Evolutionary conservation across 2,329 filamentous ascomycete genomes (phyloP).

Genomic region (Xylariaceae sp.): DNA sequence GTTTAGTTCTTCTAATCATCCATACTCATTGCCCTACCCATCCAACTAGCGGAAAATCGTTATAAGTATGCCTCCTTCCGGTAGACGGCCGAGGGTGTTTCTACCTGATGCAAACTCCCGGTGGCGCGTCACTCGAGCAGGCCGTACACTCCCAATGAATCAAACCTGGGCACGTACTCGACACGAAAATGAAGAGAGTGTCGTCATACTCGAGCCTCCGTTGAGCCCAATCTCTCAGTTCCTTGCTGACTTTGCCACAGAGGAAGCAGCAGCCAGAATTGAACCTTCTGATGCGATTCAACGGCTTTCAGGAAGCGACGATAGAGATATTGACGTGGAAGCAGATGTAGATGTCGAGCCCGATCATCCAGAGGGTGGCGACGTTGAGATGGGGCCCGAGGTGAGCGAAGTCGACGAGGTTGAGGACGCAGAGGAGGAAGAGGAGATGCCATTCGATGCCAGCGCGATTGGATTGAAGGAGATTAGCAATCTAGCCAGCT

Average conservation of each 20-base stretch:
- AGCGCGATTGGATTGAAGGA: constrained; percentile 71
- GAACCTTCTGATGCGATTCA: constrained; percentile 4
- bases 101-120: not conserved
- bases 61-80: constrained; percentile 1
- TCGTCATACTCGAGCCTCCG: not conserved
- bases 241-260: constrained; percentile 21
- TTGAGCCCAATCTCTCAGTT: constrained; percentile 15
- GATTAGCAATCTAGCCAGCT: constrained; percentile 82
- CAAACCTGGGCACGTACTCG: constrained; percentile 1
- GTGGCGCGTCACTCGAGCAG: constrained; percentile 15
- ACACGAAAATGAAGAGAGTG: constrained; percentile 7
- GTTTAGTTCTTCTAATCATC: not conserved
- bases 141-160: not conserved
- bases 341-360: constrained; percentile 31
- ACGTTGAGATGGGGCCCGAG: constrained; percentile 38
- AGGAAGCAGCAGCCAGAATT: not conserved
- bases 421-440: constrained; percentile 46
- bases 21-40: not conserved
- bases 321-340: constrained; percentile 41
- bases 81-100: not conserved
- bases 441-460: constrained; percentile 55
- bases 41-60: not conserved
- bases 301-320: constrained; percentile 13
- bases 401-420: constrained; percentile 34
- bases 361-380: constrained; percentile 39